Base-by-base conservation (phyloP, 139 green algal genomes). In the Eudorina sp. region DNA sequence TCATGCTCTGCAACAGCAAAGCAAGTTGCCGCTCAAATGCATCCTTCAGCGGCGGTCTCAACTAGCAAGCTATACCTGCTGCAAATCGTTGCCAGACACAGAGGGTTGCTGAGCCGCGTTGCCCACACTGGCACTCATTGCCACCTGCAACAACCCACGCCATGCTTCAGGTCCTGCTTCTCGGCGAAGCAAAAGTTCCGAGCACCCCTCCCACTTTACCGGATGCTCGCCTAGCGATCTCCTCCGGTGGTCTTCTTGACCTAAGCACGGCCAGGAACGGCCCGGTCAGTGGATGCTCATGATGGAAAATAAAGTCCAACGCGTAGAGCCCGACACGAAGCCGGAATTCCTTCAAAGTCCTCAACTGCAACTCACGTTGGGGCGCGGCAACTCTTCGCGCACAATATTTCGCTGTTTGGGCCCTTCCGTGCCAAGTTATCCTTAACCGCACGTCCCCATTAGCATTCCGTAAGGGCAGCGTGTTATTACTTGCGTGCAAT, bases 1-100 rank as follows among this genome's bases (percentile, higher is more conserved):
- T 94, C 84, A 97, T 91, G 74, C 87, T 90, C 91, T 95, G 92
- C 82, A 91, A 69, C 21, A 53, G 21, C 34, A 69, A 18, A 58
- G 41, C 38, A 25, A 43, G 4, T 14, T 48, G 25, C 55, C 58
- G 55, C 38, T n/a, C 40, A 38, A 40, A 55, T 41, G 55, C 40
- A 16, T 14, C 38, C 27, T 21, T 62, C 27, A 7, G 46, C 53
- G 8, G 31, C 4, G 40, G 9, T 45, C 55, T 3, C 55, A 40
- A 40, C 40, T 79, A 43, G 11, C 21, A 25, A 38, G 31, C 38
- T 74, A 53, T 62, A 81, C 83, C 83, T 88, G 83, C 83, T 88
- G 83, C 68, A 88, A 74, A 45, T 88, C 83, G 66, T 70, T 70
- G 68, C 68, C 83, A 46, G 64, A 69, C n/a, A 70, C 64, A 11